Evolutionary conservation across 257 asterid species (phyloP).

Genomic region (Fraxinus excelsior): DNA sequence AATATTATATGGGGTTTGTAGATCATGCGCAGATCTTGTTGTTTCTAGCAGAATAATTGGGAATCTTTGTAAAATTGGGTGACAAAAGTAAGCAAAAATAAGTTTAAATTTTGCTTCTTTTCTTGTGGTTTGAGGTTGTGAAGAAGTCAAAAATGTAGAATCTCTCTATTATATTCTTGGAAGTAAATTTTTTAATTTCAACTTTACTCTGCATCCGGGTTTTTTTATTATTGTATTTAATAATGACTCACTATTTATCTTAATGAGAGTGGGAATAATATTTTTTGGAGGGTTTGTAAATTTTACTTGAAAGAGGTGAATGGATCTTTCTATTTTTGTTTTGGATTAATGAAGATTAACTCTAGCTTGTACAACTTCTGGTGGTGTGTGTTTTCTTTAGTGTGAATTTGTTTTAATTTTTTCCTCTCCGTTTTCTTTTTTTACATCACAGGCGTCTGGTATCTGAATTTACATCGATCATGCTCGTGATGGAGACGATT

Average conservation of each 20-base stretch:
- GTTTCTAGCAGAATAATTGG: slow-evolving; percentile 32
- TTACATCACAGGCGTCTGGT: slow-evolving; percentile 28
- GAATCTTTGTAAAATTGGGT: slow-evolving; percentile 23
- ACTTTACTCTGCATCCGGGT: not conserved
- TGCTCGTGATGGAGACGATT: slow-evolving; percentile 28
- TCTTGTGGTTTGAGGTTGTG: slow-evolving; percentile 7
- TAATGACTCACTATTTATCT: not conserved
- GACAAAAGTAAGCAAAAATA: slow-evolving; percentile 18
- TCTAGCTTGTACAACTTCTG: not conserved
- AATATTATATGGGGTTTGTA: slow-evolving; percentile 31
- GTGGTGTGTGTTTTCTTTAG: slow-evolving; percentile 4
- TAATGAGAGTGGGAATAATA: not conserved
- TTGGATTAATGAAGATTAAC: not conserved
- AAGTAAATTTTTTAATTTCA: not conserved
- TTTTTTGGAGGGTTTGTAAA: not conserved
- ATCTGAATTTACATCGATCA: slow-evolving; percentile 14
- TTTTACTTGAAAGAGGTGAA: not conserved
- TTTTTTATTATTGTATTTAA: not conserved
- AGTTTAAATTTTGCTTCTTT: slow-evolving; percentile 20
- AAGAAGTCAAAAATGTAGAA: slow-evolving; percentile 10
- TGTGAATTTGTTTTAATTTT: slow-evolving; percentile 17
- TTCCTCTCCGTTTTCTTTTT: not conserved
- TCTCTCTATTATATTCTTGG: not conserved
- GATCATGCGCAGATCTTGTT: slow-evolving; percentile 48
- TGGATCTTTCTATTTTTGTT: not conserved